Evolutionary conservation across 1,284 basidiomycete genomes (phyloP).

Genomic region (Malassezia japonica): DNA sequence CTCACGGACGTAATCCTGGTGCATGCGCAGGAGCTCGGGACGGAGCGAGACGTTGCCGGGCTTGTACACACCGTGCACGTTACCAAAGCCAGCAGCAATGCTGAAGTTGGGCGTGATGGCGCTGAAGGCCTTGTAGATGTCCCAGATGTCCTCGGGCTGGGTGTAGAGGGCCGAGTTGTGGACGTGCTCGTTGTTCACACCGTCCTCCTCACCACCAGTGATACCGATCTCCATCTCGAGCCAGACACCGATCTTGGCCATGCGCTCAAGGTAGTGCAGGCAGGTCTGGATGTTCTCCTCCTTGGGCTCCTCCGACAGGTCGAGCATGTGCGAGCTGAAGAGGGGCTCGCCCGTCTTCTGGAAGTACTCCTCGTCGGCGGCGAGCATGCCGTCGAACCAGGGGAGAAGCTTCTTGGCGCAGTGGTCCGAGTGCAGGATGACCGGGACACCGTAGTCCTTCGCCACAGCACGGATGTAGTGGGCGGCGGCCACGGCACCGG

Average conservation of each 20-base stretch:
- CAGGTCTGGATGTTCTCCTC: slow-evolving; percentile 93
- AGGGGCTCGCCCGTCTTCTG: slow-evolving; percentile 78
- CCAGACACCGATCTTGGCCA: slow-evolving; percentile 77
- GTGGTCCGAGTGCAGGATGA: slow-evolving; percentile 97
- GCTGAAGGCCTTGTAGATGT: slow-evolving; percentile 74
- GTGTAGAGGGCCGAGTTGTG: slow-evolving; percentile 94
- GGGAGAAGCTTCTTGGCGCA: slow-evolving; percentile 96
- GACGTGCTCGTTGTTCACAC: slow-evolving; percentile 66
- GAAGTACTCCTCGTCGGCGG: slow-evolving; percentile 87
- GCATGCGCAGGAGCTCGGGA: slow-evolving; percentile 82
- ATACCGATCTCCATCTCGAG: slow-evolving; percentile 99
- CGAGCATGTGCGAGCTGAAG: slow-evolving; percentile 99
- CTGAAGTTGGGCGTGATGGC: slow-evolving; percentile 87
- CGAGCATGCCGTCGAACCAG: slow-evolving; percentile 99
- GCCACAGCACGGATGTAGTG: slow-evolving; percentile 76
- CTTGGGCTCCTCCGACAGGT: slow-evolving; percentile 94
- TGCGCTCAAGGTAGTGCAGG: slow-evolving; percentile 87
- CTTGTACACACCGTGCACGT: slow-evolving; percentile 62
- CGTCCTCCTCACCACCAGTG: slow-evolving; percentile 98
- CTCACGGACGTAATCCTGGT: slow-evolving; percentile 69
- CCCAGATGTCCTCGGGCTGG: slow-evolving; percentile 83
- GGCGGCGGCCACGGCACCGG: slow-evolving; percentile 83
- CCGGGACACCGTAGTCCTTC: slow-evolving; percentile 60
- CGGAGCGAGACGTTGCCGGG: slow-evolving; percentile 64
- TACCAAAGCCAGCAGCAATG: slow-evolving; percentile 92